Base-by-base conservation (phyloP, 768 basidiomycete genomes). In the Tephrocybe sp. region DNA sequence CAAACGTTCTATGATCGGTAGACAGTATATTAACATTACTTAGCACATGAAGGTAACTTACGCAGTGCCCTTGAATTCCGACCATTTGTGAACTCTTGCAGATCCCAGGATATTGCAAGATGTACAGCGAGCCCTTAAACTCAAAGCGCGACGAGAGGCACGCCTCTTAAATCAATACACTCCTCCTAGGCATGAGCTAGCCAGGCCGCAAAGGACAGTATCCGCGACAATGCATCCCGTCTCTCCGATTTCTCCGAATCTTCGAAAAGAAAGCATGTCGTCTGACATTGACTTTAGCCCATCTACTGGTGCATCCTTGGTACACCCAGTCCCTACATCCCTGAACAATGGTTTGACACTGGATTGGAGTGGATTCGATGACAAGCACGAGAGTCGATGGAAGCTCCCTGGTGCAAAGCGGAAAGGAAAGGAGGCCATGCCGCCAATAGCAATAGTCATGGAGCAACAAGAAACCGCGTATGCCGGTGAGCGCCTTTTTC, bases 81-180 rank as follows among this genome's bases (percentile, higher is more conserved):
- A 13, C 32, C 43, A 31, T 19, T 39, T 42, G 44, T 39, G 19
- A 34, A 39, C 34, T 49, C 31, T 20, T 35, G 41, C 65, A 92
- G 89, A 92, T 69, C 86, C 89, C n/a, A 77, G 76, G 57, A 85
- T 92, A 54, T 64, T 91, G 47, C 87, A 86, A 63, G 89, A 91
- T 55, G 87, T 92, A 5, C 86, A 90, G 57, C 80, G 82, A 47
- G 89, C 87, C 5, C 62, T 92, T 26, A 82, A 79, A 50, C 68
- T 88, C 45, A 89, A 90, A 65, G 84, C 87, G 22, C 77, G 84
- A 42, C 80, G 87, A 22, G 88, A 89, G 59, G 86, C 86, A 45
- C 82, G 87, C 36, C 62, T 80, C 26, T 68, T 45, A 38, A 52
- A 50, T 44, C 70, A 68, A 39, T 54, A 56, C 19, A 66, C 46